A percentile compares a stretch with the other conserved stretches of the same genome.
phyloP scores from a whole-genome alignment of 805 yeast species.

The Candida suzukii region DNA sequence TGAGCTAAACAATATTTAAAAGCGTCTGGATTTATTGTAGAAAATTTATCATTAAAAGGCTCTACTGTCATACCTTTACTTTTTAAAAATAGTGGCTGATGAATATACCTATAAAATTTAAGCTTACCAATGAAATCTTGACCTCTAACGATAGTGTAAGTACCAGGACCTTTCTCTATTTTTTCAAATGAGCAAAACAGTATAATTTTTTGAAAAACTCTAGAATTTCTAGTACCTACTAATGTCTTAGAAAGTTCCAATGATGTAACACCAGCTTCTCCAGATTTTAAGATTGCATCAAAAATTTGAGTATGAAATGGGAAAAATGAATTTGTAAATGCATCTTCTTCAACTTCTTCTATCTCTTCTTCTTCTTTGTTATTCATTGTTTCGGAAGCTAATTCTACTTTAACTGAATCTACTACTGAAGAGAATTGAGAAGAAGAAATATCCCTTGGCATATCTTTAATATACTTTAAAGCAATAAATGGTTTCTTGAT shows the following conservation, averaged over 20 bases:
- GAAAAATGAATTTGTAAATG: conserved; percentile 39
- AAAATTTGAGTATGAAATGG: conserved; percentile 63
- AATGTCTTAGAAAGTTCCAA: conserved; percentile 43
- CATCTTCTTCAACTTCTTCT: conserved; percentile 24
- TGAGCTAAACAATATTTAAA: conserved; percentile 7
- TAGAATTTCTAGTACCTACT: conserved; percentile 49
- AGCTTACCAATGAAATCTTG: conserved; percentile 69
- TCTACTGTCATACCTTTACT: conserved; percentile 19
- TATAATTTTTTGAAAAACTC: conserved; percentile 9
- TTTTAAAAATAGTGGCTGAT: conserved; percentile 32
- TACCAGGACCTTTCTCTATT: conserved; percentile 12
- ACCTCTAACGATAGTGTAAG: conserved; percentile 44
- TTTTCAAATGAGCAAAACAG: conserved; percentile 11
- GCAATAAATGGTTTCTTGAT: conserved; percentile 16
- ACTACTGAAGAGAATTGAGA: conserved; percentile 23
- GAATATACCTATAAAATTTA: conserved; percentile 62
- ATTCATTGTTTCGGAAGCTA: conserved; percentile 3
- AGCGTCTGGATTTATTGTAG: background rate
- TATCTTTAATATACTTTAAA: conserved; percentile 15
- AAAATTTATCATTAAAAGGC: background rate
- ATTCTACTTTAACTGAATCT: background rate
- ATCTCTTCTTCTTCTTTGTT: conserved; percentile 24
- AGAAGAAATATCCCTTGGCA: conserved; percentile 6
- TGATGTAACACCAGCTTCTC: conserved; percentile 49
- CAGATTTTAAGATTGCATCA: conserved; percentile 35